phyloP scores from a whole-genome alignment of 2,329 filamentous ascomycete species.

The Tolypocladium album region DNA sequence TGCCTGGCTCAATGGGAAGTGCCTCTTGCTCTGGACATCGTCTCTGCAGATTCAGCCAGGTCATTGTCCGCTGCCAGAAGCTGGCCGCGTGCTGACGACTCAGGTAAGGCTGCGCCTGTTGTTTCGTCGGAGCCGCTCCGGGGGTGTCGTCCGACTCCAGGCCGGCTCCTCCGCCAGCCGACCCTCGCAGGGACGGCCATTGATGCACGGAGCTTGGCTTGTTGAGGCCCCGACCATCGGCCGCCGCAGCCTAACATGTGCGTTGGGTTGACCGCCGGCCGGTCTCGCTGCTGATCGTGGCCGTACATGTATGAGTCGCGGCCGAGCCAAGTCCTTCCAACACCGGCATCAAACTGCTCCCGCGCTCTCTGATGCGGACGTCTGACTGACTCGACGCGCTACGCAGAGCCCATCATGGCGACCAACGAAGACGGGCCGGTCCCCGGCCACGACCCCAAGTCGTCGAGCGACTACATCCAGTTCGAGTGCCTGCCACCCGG shows the following conservation, averaged over 20 bases:
- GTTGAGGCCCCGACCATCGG: background rate
- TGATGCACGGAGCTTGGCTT: background rate
- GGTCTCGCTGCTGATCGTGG: background rate
- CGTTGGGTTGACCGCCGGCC: background rate
- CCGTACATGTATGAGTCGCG: background rate
- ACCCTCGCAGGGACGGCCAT: background rate
- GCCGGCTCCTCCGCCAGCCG: background rate
- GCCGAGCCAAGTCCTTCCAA: background rate
- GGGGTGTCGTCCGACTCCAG: background rate
- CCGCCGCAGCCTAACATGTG: background rate
- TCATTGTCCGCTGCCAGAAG: background rate
- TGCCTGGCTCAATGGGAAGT: background rate
- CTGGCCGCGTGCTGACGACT: background rate
- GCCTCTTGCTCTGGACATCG: background rate
- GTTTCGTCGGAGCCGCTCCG: too few species aligned
- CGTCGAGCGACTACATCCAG: constrained; percentile 40
- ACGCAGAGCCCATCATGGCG: constrained; percentile 11
- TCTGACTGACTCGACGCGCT: background rate
- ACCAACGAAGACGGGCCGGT: constrained; percentile 9
- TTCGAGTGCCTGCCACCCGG: constrained; percentile 41
- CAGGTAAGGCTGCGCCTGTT: background rate
- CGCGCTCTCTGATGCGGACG: background rate
- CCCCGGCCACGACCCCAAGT: constrained; percentile 28
- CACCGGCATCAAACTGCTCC: background rate
- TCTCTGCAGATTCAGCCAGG: background rate